These are phyloP conservation scores for Clitopilus hobsonii DNA, from an alignment of 768 basidiomycete genomes.

Conservation along the genomic window DNA sequence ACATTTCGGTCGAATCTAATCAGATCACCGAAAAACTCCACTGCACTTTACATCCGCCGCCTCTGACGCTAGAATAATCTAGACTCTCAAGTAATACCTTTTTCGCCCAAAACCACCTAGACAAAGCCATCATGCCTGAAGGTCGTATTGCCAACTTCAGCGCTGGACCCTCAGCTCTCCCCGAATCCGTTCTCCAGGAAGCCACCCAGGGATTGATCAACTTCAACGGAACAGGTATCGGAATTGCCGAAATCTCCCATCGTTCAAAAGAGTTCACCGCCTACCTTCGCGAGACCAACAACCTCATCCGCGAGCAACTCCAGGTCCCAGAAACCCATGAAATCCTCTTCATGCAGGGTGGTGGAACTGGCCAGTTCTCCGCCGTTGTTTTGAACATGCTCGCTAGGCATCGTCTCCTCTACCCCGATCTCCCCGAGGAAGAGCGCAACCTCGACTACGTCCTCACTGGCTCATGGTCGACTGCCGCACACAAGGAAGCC, in stretches of 20 bases:
- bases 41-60: not conserved
- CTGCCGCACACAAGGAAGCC: conserved; percentile 82
- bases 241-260: conserved; percentile 94
- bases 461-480: conserved; percentile 90
- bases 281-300: conserved; percentile 59
- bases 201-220: conserved; percentile 85
- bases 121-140: conserved; percentile 27
- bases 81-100: conserved; percentile 3
- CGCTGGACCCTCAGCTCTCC: conserved; percentile 91
- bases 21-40: not conserved
- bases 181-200: conserved; percentile 78
- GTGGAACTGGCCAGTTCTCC: conserved; percentile 89
- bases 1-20: not conserved
- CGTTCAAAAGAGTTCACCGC: conserved; percentile 85
- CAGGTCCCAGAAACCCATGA: conserved; percentile 78
- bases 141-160: conserved; percentile 82
- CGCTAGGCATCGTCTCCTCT: conserved; percentile 73
- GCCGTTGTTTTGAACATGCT: conserved; percentile 90
- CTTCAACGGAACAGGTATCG: conserved; percentile 88
- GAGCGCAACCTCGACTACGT: conserved; percentile 80
- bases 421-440: conserved; percentile 51
- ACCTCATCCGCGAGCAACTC: conserved; percentile 71
- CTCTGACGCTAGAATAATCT: not conserved
- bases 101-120: not conserved
- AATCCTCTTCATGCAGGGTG: conserved; percentile 92